Evolutionary conservation across 331 rosid genomes (phyloP).

Genomic region (Phaseolus coccineus): DNA sequence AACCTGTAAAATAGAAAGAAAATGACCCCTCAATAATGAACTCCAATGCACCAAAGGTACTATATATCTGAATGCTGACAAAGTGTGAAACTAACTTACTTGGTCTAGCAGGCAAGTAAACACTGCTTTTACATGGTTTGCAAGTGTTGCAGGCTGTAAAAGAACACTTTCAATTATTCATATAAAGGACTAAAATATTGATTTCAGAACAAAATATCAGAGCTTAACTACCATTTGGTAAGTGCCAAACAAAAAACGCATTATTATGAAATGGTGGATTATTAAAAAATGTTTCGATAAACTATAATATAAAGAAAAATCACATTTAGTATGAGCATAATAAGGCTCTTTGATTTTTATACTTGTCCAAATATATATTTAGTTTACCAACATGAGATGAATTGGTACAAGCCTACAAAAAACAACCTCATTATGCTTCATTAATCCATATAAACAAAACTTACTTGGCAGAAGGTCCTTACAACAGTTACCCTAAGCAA

Average conservation of each 20-base stretch:
- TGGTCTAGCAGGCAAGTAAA: slow-evolving; percentile 95
- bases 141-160: slow-evolving; percentile 79
- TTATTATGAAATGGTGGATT: slow-evolving; percentile 9
- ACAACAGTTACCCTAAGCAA: slow-evolving; percentile 10
- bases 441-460: slow-evolving; percentile 32
- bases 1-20: slow-evolving; percentile 59
- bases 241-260: slow-evolving; percentile 24
- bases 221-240: slow-evolving; percentile 9
- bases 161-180: slow-evolving; percentile 29
- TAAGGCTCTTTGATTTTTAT: slow-evolving; percentile 10
- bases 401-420: not conserved
- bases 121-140: slow-evolving; percentile 83
- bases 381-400: slow-evolving; percentile 14
- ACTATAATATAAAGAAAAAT: not conserved
- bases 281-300: slow-evolving; percentile 17
- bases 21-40: slow-evolving; percentile 41
- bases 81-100: slow-evolving; percentile 66
- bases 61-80: slow-evolving; percentile 31
- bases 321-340: not conserved
- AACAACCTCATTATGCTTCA: not conserved
- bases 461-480: slow-evolving; percentile 11
- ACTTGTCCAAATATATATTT: not conserved
- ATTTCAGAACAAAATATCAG: slow-evolving; percentile 25
- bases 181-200: slow-evolving; percentile 28
- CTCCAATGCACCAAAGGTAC: slow-evolving; percentile 31